Evolutionary conservation across 2,329 filamentous ascomycete genomes (phyloP).

Genomic region (Calycina herbarum): DNA sequence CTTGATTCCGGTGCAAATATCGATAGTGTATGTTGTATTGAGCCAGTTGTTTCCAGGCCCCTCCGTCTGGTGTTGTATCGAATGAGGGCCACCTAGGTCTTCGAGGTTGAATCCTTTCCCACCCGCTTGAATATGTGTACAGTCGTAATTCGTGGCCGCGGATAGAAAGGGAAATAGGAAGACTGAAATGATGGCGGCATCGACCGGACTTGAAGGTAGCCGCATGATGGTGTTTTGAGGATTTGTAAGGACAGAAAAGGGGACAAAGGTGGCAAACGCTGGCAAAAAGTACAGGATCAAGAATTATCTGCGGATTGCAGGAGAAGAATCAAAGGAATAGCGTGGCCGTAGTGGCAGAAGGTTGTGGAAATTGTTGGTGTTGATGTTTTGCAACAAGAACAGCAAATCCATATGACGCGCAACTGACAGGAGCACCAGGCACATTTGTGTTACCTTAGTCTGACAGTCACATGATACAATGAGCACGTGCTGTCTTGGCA

Average conservation of each 20-base stretch:
- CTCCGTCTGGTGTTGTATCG: constrained; percentile 59
- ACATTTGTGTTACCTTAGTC: neutral
- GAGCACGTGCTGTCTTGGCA: neutral
- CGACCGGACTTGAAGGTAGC: constrained; percentile 25
- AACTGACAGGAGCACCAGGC: neutral
- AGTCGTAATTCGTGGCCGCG: constrained; percentile 53
- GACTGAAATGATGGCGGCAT: constrained; percentile 32
- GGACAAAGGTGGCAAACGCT: neutral
- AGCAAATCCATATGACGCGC: neutral
- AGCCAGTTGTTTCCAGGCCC: constrained; percentile 47
- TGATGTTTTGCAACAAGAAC: neutral
- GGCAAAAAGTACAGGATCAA: neutral
- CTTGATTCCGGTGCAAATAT: constrained; percentile 70
- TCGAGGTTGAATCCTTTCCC: constrained; percentile 63
- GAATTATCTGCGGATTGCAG: neutral
- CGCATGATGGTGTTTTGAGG: constrained; percentile 27
- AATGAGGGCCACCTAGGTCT: constrained; percentile 65
- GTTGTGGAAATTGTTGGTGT: neutral
- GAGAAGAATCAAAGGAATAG: neutral
- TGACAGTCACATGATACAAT: neutral
- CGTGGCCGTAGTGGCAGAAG: neutral
- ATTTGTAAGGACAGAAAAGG: constrained; percentile 11
- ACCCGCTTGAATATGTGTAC: constrained; percentile 60
- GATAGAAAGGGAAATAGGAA: constrained; percentile 34
- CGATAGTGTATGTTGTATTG: constrained; percentile 81